phyloP scores from a whole-genome alignment of 352 stramenopile genomes.

The Globisporangium parvum region DNA sequence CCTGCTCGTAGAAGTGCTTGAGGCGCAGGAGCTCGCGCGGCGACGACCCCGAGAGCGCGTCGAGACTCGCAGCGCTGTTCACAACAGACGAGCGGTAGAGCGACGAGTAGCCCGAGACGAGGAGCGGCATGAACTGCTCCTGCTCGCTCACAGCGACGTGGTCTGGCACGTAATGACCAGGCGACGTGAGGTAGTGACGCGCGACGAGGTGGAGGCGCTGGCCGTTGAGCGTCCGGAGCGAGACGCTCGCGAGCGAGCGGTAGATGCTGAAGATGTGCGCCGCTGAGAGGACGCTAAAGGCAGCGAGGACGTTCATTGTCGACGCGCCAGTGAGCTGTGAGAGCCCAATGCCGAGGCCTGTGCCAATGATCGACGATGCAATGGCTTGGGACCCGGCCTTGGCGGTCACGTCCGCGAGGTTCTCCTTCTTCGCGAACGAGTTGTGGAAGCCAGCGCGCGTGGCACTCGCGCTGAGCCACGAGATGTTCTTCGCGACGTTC shows the following conservation, averaged over 20 bases:
- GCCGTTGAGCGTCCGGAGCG: slow-evolving; percentile 61
- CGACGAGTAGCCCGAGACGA: slow-evolving; percentile 45
- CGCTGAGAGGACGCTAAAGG: slow-evolving; percentile 43
- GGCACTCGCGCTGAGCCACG: slow-evolving; percentile 91
- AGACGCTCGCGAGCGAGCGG: slow-evolving; percentile 47
- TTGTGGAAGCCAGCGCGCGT: slow-evolving; percentile 93
- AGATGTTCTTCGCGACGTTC: slow-evolving; percentile 95
- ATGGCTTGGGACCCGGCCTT: slow-evolving; percentile 95
- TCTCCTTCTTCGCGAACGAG: slow-evolving; percentile 83
- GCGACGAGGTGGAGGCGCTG: slow-evolving; percentile 55
- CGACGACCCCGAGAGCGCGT: slow-evolving; percentile 29
- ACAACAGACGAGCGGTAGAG: slow-evolving; percentile 44
- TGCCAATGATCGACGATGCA: slow-evolving; percentile 85
- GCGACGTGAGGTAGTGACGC: slow-evolving; percentile 31
- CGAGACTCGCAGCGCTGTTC: slow-evolving; percentile 38
- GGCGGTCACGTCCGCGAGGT: slow-evolving; percentile 95
- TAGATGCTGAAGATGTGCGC: slow-evolving; percentile 60
- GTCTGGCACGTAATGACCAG: slow-evolving; percentile 13
- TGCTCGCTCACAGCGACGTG: slow-evolving; percentile 29
- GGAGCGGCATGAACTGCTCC: slow-evolving; percentile 52
- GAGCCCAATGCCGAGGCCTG: slow-evolving; percentile 54
- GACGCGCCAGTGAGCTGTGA: slow-evolving; percentile 51
- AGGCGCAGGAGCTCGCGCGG: slow-evolving; percentile 33
- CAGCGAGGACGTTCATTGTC: slow-evolving; percentile 39
- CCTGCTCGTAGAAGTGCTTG: slow-evolving; percentile 33